A percentile compares a stretch with the other conserved stretches of the same genome.
Evolutionary conservation across 169 alveolate genomes (phyloP).

Genomic region (Plasmodium knowlesi): DNA sequence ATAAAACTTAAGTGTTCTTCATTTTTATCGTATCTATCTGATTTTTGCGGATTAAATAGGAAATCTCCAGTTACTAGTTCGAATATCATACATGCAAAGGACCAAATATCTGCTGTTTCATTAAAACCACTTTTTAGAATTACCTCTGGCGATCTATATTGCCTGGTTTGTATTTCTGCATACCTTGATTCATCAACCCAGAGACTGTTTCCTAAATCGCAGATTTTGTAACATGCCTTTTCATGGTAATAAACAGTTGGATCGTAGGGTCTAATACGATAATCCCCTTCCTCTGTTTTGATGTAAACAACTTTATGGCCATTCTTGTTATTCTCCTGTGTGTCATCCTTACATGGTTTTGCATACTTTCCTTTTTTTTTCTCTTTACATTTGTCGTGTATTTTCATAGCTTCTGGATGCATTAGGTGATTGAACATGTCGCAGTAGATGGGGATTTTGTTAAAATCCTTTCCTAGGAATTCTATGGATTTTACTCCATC

Average conservation of each 20-base stretch:
- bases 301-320: conserved; percentile 68
- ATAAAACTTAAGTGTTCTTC: conserved; percentile 83
- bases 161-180: conserved; percentile 97
- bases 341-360: neutral
- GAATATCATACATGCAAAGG: conserved; percentile 97
- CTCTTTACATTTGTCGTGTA: conserved; percentile 25
- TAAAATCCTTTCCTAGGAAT: conserved; percentile 27
- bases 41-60: conserved; percentile 96
- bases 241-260: conserved; percentile 81
- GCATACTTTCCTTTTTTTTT: conserved; percentile 15
- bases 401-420: conserved; percentile 59
- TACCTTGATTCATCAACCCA: conserved; percentile 97
- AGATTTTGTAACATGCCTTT: conserved; percentile 91
- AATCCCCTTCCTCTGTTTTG: conserved; percentile 78
- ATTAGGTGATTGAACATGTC: conserved; percentile 52
- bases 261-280: conserved; percentile 80
- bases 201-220: conserved; percentile 99
- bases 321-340: conserved; percentile 30
- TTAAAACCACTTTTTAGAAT: conserved; percentile 95
- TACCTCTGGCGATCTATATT: conserved; percentile 99
- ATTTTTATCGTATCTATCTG: conserved; percentile 83
- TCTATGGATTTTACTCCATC: neutral
- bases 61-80: conserved; percentile 99
- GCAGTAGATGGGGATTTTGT: conserved; percentile 57
- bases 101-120: conserved; percentile 98